Percentiles rank a stretch among this genome's conserved stretches.
phyloP scores from a whole-genome alignment of 805 yeast genomes.

The Candida fluviatilis region DNA sequence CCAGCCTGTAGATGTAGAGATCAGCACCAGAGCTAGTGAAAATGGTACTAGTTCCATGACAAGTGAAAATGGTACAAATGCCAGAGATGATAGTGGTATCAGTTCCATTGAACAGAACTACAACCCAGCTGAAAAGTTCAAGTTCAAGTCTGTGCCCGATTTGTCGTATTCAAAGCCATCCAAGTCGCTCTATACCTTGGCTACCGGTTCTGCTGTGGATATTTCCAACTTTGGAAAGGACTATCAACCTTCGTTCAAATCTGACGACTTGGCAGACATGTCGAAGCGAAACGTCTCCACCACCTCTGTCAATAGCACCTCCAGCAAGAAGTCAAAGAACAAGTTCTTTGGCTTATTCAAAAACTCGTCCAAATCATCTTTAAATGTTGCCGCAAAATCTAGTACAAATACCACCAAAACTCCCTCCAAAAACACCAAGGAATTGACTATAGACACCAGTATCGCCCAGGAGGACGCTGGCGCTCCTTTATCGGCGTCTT shows the following conservation, averaged over 20 bases:
- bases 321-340: slow-evolving; percentile 13
- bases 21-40: background rate
- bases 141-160: slow-evolving; percentile 13
- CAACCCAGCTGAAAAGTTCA: background rate
- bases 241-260: slow-evolving; percentile 33
- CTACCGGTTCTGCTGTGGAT: slow-evolving; percentile 36
- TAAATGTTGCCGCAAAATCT: background rate
- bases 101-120: background rate
- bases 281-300: slow-evolving; percentile 1
- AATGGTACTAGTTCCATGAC: no score
- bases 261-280: background rate
- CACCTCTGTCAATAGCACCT: slow-evolving; percentile 1
- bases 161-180: slow-evolving; percentile 6
- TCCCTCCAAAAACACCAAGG: slow-evolving; percentile 7
- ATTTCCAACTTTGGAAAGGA: slow-evolving; percentile 36
- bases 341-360: slow-evolving; percentile 35
- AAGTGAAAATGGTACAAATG: no score
- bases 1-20: background rate
- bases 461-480: background rate
- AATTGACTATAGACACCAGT: slow-evolving; percentile 11
- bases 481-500: slow-evolving; percentile 12
- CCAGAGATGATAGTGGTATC: background rate
- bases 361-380: slow-evolving; percentile 16
- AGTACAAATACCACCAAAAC: background rate
- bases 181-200: slow-evolving; percentile 12